A percentile compares a stretch with the other conserved stretches of the same genome.
Evolutionary conservation across 2,329 filamentous ascomycete species (phyloP).

Genomic region (Aspergillus pseudotamarii): DNA sequence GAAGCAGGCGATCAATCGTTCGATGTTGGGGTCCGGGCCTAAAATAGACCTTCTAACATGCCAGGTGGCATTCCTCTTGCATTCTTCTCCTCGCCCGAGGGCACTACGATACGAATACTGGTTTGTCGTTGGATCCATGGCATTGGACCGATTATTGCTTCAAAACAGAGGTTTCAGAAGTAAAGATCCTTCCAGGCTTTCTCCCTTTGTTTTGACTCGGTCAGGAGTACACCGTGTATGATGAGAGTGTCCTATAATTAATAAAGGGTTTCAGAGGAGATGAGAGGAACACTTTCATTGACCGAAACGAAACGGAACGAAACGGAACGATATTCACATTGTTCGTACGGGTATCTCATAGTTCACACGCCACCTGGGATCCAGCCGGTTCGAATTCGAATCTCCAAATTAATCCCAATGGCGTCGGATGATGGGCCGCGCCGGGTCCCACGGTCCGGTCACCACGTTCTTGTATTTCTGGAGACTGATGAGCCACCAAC

Average conservation of each 20-base stretch:
- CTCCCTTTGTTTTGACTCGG: neutral
- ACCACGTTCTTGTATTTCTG: conserved; percentile 99
- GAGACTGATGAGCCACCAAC: conserved; percentile 95
- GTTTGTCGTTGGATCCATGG: neutral
- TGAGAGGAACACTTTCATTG: neutral
- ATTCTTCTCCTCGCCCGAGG: neutral
- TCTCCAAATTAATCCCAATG: conserved; percentile 40
- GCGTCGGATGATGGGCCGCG: conserved; percentile 64
- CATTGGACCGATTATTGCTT: neutral
- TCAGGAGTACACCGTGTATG: neutral
- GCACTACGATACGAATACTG: neutral
- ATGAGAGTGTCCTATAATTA: neutral
- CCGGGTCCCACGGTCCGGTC: conserved; percentile 95
- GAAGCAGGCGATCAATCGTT: neutral
- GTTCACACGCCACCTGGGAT: neutral
- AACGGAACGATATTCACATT: neutral
- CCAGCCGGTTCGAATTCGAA: neutral
- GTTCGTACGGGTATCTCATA: neutral
- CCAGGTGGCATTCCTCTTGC: neutral
- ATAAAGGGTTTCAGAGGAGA: neutral
- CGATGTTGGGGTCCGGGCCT: neutral
- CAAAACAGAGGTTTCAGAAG: neutral
- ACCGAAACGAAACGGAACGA: neutral
- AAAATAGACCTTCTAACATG: neutral
- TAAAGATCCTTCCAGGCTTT: neutral